A percentile compares a stretch with the other conserved stretches of the same genome.
These are phyloP conservation scores for Ophiobolus disseminans DNA, from an alignment of 2,329 filamentous ascomycete species.

Conservation along the genomic window DNA sequence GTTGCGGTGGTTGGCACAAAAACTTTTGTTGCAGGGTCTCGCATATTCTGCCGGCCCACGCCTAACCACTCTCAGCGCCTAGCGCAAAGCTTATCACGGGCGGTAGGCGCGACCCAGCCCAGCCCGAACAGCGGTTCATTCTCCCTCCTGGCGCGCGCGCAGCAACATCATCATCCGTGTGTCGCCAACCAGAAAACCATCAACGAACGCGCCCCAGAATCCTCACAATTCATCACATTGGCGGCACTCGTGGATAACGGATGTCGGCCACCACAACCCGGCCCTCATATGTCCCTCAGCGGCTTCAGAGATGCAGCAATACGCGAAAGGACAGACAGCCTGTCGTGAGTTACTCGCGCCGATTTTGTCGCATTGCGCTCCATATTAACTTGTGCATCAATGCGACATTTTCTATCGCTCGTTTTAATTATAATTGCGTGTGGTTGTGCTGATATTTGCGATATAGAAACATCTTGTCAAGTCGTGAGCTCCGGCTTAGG, in stretches of 20 bases:
- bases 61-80: conserved; percentile 26
- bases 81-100: conserved; percentile 35
- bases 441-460: conserved; percentile 48
- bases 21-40: conserved; percentile 23
- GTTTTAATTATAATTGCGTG: conserved; percentile 43
- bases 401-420: conserved; percentile 53
- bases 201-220: conserved; percentile 39
- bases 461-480: conserved; percentile 8
- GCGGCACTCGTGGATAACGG: conserved; percentile 55
- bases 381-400: conserved; percentile 29
- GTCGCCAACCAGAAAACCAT: conserved; percentile 43
- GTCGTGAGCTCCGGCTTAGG: conserved; percentile 85
- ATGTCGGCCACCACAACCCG: conserved; percentile 53
- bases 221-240: conserved; percentile 48
- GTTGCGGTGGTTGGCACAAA: conserved; percentile 19
- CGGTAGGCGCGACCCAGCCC: too few relatives aligned
- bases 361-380: conserved; percentile 41
- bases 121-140: conserved; percentile 13
- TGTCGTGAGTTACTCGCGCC: conserved; percentile 50
- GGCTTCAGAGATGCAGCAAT: conserved; percentile 51
- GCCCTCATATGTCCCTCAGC: conserved; percentile 58
- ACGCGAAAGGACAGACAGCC: conserved; percentile 52
- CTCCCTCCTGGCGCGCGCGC: conserved; percentile 31
- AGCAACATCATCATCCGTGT: conserved; percentile 38
- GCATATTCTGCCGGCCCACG: conserved; percentile 21